Evolutionary conservation across 2,329 filamentous ascomycete species (phyloP), one percentile per base, ranked within the genome.

Genomic region (Waltergamsia citrina): DNA sequence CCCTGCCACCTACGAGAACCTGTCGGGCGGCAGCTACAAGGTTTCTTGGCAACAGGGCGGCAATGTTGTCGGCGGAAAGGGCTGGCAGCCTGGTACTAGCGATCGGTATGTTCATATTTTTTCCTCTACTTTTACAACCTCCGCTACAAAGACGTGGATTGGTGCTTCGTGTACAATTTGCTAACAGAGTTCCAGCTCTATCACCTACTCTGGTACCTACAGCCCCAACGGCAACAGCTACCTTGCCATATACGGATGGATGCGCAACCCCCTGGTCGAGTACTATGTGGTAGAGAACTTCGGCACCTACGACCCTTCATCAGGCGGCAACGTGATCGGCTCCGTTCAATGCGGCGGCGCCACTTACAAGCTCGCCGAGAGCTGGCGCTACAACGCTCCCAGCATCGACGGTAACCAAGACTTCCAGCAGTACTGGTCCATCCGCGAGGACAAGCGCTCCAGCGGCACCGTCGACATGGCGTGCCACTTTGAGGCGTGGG

Each of bases 31-130:
- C 2, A 45, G 53, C 19, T 72, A 71, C 54, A 58, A 35, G 53
- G 63, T 48, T 29, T 21, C 28, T 7, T 74, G 69, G 69, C 47
- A 40, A 28, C 56, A 57, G 30, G 53, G 49, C 17, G 69, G 68
- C 22, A 71, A 74, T 57, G 67, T 73, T 29, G 69, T 74, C 21
- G 68, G 59, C 38, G 73, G 72, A 21, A 76, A 74, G 53, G 72
- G 73, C 25, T 76, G 71, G 70, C 64, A 64, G 36, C 63, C 69
- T 14, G 71, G 71, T 15, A 15, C 27, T 35, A 56, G 50, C 38
- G 51, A 57, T 20, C 58, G 65, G 67, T 74, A 60, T 39, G 23
- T 21, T 3, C 22, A 11, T 27, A 27, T 7, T 16, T 14, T 6
- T 18, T 14, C 10, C 18, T 24, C 21, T n/a, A 18, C n/a, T 28